Evolutionary conservation across 2,329 filamentous ascomycete species (phyloP).

Genomic region (Penicillium verrucosum): DNA sequence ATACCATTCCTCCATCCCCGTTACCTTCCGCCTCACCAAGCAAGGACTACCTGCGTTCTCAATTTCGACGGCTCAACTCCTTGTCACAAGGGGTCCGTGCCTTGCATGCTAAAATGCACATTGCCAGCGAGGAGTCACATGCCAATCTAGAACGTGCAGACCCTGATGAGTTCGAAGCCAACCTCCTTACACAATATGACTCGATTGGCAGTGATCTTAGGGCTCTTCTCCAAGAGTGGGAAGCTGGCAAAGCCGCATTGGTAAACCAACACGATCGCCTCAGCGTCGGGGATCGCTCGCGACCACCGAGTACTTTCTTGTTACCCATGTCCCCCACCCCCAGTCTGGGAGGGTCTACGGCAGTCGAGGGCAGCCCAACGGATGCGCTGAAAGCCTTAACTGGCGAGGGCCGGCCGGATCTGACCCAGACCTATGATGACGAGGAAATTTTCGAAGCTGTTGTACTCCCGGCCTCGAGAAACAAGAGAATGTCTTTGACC

Average conservation of each 20-base stretch:
- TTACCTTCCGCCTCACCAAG: constrained; percentile 67
- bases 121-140: constrained; percentile 86
- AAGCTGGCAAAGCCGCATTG: constrained; percentile 78
- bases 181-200: constrained; percentile 86
- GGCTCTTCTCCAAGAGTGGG: constrained; percentile 78
- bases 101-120: constrained; percentile 89
- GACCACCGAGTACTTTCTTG: constrained; percentile 47
- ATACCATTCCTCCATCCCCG: constrained; percentile 51
- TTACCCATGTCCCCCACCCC: constrained; percentile 46
- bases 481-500: constrained; percentile 67
- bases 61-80: constrained; percentile 82
- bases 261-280: constrained; percentile 78
- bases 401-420: constrained; percentile 56
- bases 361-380: constrained; percentile 56
- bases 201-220: constrained; percentile 86
- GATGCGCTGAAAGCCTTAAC: constrained; percentile 76
- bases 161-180: constrained; percentile 68
- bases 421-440: constrained; percentile 46
- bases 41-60: constrained; percentile 80
- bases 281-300: constrained; percentile 60
- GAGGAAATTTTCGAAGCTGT: constrained; percentile 90
- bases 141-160: constrained; percentile 70
- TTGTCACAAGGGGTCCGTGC: constrained; percentile 87
- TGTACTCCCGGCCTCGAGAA: constrained; percentile 61
- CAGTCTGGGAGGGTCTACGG: constrained; percentile 46